Evolutionary conservation across 345 rosid genomes (phyloP).

Genomic region (Pugionium dolabratum): DNA sequence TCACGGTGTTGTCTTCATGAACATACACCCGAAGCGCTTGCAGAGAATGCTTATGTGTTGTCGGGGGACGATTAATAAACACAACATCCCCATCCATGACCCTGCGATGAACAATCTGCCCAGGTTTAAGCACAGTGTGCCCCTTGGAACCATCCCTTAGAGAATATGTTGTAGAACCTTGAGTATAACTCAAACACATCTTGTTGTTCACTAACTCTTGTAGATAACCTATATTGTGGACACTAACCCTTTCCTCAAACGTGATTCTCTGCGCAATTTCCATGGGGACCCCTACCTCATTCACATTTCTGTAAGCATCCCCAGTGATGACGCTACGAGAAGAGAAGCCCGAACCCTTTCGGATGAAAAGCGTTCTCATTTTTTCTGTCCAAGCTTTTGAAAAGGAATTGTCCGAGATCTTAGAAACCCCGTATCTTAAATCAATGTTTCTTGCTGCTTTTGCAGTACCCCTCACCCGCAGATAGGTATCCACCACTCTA

Average conservation of each 20-base stretch:
- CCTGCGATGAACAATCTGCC: constrained; percentile 84
- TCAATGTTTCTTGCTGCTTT: constrained; percentile 67
- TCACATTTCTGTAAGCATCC: constrained; percentile 73
- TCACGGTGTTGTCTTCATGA: constrained; percentile 91
- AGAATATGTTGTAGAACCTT: constrained; percentile 75
- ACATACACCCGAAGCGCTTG: constrained; percentile 91
- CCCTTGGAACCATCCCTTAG: constrained; percentile 91
- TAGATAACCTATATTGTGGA: constrained; percentile 58
- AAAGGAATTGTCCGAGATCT: constrained; percentile 50
- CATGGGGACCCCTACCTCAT: constrained; percentile 80
- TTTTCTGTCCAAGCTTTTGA: constrained; percentile 94
- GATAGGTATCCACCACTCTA: constrained; percentile 63
- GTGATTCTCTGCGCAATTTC: constrained; percentile 90
- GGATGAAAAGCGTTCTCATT: constrained; percentile 80
- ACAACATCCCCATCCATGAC: constrained; percentile 94
- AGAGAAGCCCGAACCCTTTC: constrained; percentile 93
- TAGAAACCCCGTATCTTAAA: constrained; percentile 57
- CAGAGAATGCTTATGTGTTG: constrained; percentile 90
- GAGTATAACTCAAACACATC: constrained; percentile 68
- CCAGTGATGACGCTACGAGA: constrained; percentile 97
- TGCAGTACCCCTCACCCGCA: constrained; percentile 79
- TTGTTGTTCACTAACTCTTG: constrained; percentile 78
- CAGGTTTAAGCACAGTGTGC: constrained; percentile 71
- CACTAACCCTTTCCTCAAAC: constrained; percentile 80
- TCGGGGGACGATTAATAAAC: constrained; percentile 92